A percentile compares a stretch with the other conserved stretches of the same genome.
phyloP scores from a whole-genome alignment of 352 stramenopile species.

The Albugo laibachii region DNA sequence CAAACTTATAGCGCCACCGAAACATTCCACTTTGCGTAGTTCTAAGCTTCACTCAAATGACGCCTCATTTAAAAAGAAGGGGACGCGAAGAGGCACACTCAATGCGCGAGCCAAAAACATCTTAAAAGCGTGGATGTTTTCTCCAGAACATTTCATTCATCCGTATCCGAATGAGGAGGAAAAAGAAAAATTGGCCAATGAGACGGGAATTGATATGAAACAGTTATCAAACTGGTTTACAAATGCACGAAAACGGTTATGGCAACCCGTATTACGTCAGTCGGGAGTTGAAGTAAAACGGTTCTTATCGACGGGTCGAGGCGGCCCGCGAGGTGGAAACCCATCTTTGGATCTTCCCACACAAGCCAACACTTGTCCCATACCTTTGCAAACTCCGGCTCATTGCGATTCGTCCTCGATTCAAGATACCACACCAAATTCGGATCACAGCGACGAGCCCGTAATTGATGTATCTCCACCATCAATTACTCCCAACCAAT shows the following conservation, averaged over 20 bases:
- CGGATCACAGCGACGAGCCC: no score
- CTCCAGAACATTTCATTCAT: constrained; percentile 70
- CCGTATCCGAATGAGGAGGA: constrained; percentile 77
- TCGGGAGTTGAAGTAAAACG: constrained; percentile 81
- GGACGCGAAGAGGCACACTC: constrained; percentile 56
- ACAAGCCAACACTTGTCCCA: constrained; percentile 6
- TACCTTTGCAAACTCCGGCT: no score
- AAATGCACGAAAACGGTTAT: constrained; percentile 73
- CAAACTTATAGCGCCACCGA: no score
- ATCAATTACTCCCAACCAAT: no score
- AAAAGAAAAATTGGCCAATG: constrained; percentile 59
- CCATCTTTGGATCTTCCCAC: constrained; percentile 42
- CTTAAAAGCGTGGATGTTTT: constrained; percentile 81
- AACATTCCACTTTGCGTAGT: no score
- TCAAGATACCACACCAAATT: background rate
- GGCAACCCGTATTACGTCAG: constrained; percentile 68
- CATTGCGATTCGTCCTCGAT: constrained; percentile 35
- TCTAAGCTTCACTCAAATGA: no score
- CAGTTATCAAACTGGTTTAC: constrained; percentile 83
- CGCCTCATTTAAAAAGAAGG: constrained; percentile 24
- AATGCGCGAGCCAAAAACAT: constrained; percentile 74
- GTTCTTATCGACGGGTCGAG: constrained; percentile 64
- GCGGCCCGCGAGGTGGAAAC: constrained; percentile 40
- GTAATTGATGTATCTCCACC: no score
- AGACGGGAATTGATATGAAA: constrained; percentile 74